Base-by-base conservation (phyloP, 495 filamentous ascomycete species). In the Bathelium albidoporum region DNA sequence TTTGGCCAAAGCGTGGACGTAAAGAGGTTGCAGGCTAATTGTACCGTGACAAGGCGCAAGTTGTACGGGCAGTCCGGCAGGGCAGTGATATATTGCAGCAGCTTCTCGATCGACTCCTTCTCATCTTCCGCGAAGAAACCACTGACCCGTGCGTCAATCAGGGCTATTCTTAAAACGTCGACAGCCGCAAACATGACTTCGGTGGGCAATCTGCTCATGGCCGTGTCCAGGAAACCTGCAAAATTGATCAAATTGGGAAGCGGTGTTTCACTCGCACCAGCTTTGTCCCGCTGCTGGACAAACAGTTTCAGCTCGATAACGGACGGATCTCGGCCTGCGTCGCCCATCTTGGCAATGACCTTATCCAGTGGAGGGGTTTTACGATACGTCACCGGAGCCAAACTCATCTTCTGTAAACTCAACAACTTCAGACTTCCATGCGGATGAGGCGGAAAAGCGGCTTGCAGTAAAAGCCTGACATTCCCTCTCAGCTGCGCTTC, bases 361-460 rank as follows among this genome's bases (percentile, higher is more conserved):
- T 95, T 98, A 16, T 87, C 82, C 4, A 98, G 78, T 1, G 92
- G 91, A 0, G 94, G 92, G 0, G 87, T 73, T 70, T 95, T 95
- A 58, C 81, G 79, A 74, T 89, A 97, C 24, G 82, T 75, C 36
- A 95, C 84, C 26, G 87, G 84, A 44, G 85, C 83, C 52, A 82
- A 79, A 64, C 84, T 79, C 18, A 80, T 73, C 16, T 80, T 80
- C 53, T 87, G 82, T 20, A 96, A 77, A 44, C 80, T 88, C 0
- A 88, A 89, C 0, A 96, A 76, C 55, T 78, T 79, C 3, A 95
- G 81, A 2, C 79, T 72, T 43, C 81, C 81, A 69, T 97, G 93
- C 0, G 84, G 86, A 71, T 97, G 93, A 3, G 81, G 74, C 43
- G 90, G 90, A 72, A 83, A 83, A 5, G 89, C 88, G 83, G 90